Conservation (phyloP, 2,329 filamentous ascomycete species). For the Epichloe hybrida region DNA sequence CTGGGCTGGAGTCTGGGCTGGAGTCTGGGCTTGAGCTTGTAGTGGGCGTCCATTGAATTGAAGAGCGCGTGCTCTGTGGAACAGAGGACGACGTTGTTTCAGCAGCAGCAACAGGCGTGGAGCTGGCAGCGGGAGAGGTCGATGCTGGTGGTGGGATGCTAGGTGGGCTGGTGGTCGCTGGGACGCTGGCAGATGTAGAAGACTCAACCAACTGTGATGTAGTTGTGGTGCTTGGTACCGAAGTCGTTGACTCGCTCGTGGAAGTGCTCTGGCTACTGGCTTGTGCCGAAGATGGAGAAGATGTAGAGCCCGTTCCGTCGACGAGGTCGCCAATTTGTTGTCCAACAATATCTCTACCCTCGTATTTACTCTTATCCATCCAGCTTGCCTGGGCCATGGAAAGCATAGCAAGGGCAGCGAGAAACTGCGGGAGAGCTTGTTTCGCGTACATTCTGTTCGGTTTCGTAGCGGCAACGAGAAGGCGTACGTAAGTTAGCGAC, state of each 20-base stretch:
- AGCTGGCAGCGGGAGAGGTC: background rate
- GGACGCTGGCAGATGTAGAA: background rate
- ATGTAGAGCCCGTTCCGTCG: background rate
- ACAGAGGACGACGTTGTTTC: slow-evolving; percentile 4
- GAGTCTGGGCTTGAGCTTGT: too few relatives aligned
- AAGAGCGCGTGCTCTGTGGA: slow-evolving; percentile 7
- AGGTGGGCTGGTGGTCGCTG: background rate
- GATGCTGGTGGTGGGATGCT: background rate
- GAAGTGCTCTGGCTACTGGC: background rate
- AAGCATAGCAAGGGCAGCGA: slow-evolving; percentile 34
- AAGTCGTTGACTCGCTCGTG: too few relatives aligned
- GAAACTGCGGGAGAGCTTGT: slow-evolving; percentile 31
- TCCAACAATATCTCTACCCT: slow-evolving; percentile 10
- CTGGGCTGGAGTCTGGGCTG: too few relatives aligned
- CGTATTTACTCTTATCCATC: slow-evolving; percentile 12
- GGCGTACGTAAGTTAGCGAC: background rate
- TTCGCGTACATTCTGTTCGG: slow-evolving; percentile 30
- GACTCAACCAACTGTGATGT: background rate
- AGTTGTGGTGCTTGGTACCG: background rate
- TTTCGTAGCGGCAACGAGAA: too few relatives aligned
- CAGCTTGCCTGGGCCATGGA: slow-evolving; percentile 31
- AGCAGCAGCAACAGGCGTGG: background rate
- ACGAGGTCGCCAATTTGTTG: slow-evolving; percentile 10
- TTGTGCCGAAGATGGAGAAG: background rate
- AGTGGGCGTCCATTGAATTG: background rate